Base-by-base conservation (phyloP, 345 rosid species). In the Arabidopsis arenosa region DNA sequence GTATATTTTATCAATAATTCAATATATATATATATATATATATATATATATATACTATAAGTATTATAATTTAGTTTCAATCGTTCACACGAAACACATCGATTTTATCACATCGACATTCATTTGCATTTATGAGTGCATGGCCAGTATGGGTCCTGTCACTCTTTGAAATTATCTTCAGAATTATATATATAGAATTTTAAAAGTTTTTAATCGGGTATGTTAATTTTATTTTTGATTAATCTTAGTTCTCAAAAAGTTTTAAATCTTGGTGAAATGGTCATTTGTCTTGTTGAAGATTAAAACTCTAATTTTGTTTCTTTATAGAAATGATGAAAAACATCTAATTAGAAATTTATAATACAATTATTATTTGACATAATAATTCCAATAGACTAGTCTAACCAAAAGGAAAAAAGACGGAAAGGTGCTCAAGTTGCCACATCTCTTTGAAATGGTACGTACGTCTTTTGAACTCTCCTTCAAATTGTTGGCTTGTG, bases 391-490 rank as follows among this genome's bases (percentile, higher is more conserved):
- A 60, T 59, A 10, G 47, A 58, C 26, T 23, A 1, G 66, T 62
- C 36, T 12, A 28, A 49, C 55, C 13, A 68, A 23, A 23, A 49
- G 30, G 3, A 43, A 64, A 17, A 35, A 57, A 15, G 48, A 68
- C 66, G 47, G 45, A 76, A 68, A 62, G 76, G 72, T 70, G 33
- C 9, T 56, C 53, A 77, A 70, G 28, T 77, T 77, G 76, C 60
- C 80, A 77, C 66, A 63, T 70, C 76, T 53, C 57, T 13, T 9
- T 7, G 32, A 47, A 77, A 63, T 55, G 72, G 72, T 60, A 68
- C 74, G 80, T 70, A 45, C 71, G 66, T 70, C 54, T 63, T 70
- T 70, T 47, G 75, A 77, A 32, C 60, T 55, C 72, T 63, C 43
- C 37, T 28, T 32, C 9, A 9, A 63, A 47, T 55, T 62, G 75